Base-by-base conservation (phyloP, 768 basidiomycete genomes). In the Hypholoma fasciculare region DNA sequence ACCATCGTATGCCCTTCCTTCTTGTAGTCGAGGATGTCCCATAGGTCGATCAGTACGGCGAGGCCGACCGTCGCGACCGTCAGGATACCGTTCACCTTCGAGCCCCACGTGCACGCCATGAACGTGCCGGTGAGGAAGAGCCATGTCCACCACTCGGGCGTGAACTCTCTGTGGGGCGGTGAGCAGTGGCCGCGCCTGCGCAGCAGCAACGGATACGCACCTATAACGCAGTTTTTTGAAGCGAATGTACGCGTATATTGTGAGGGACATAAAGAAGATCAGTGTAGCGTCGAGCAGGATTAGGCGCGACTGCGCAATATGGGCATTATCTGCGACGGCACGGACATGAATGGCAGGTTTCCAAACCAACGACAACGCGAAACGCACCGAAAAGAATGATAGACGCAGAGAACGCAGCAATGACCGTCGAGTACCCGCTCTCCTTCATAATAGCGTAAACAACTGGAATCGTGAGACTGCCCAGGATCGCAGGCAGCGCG, bases 381-480 rank as follows among this genome's bases (percentile, higher is more conserved):
- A 12, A 78, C 91, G 50, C 67, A 95, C 96, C 97, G 63, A 98
- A 94, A 0, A 96, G 77, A 61, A 99, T 74, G 26, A 99, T 74
- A 48, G 76, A 76, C 0, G 96, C 94, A 43, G 94, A 95, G 69
- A 99, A 96, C 1, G 93, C 87, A 7, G 94, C 87, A 58, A 98
- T 86, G 38, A 94, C 76, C 5, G 94, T 92, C 0, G 96, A 94
- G 70, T 96, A 98, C 6, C 97, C 97, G 59, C 90, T 90, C 78
- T 98, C 95, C 73, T 97, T 91, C 97, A 98, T 98, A 72, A 96
- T 98, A 20, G 83, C 89, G 67, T 95, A 99, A 0, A 98, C 88
- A 60, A 98, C 77, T 0, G 96, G 92, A 13, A 98, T 74, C 1
- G 96, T 98, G 26, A 97, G 76, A 75, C 90, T 91, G 49, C 93